A percentile compares a stretch with the other conserved stretches of the same genome.
Evolutionary conservation across 495 filamentous ascomycete genomes (phyloP).

Genomic region (Aspergillus hancockii): DNA sequence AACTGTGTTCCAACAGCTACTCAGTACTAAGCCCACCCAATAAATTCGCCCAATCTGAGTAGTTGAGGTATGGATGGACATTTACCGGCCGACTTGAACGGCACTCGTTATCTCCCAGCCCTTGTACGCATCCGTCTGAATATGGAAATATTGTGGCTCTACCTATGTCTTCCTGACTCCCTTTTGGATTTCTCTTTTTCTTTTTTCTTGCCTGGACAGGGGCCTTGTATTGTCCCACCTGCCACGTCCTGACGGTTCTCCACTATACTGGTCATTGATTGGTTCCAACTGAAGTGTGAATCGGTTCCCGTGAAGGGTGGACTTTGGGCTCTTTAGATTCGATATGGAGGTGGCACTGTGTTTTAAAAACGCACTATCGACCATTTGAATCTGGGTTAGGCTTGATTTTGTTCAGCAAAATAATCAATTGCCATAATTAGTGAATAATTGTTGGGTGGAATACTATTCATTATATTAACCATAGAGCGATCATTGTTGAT

Average conservation of each 20-base stretch:
- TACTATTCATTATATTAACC: too few relatives aligned
- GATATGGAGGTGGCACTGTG: neutral
- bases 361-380: neutral
- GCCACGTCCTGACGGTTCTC: conserved; percentile 26
- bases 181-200: conserved; percentile 2
- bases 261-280: conserved; percentile 17
- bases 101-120: conserved; percentile 12
- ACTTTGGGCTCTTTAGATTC: neutral
- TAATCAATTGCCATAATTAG: too few relatives aligned
- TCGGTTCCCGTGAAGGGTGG: conserved; percentile 3
- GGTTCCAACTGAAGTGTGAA: conserved; percentile 8
- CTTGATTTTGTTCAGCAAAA: neutral
- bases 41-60: conserved; percentile 25
- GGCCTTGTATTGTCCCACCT: conserved; percentile 20
- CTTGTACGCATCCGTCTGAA: conserved; percentile 14
- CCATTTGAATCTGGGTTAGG: neutral
- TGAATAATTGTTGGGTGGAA: neutral
- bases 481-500: too few relatives aligned
- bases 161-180: neutral
- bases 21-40: conserved; percentile 19
- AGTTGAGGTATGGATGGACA: conserved; percentile 25
- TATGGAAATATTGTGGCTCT: neutral
- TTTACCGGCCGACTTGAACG: conserved; percentile 14
- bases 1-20: conserved; percentile 18
- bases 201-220: conserved; percentile 8